Evolutionary conservation across 139 green algal species (phyloP).

Genomic region (Spirogloea muscicola): DNA sequence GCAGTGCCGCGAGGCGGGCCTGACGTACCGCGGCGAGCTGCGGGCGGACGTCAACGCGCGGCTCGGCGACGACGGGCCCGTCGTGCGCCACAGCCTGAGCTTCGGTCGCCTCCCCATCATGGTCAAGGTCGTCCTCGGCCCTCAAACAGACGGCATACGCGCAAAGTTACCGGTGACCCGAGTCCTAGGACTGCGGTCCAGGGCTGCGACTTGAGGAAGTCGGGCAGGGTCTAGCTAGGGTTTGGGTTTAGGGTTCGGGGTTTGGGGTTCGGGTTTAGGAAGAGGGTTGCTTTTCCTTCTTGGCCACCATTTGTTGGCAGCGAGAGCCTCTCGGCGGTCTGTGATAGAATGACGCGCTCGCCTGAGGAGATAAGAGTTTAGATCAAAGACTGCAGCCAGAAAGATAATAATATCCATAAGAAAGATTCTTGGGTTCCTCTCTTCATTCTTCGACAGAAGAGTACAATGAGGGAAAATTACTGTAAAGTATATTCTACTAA

Average conservation of each 20-base stretch:
- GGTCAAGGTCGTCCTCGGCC: conserved; percentile 18
- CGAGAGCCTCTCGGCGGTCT: neutral
- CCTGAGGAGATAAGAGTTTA: too few relatives aligned
- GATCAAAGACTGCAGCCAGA: too few relatives aligned
- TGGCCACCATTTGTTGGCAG: neutral
- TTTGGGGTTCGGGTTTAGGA: too few relatives aligned
- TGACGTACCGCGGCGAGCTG: conserved; percentile 73
- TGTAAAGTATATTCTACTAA: too few relatives aligned
- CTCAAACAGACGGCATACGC: too few relatives aligned
- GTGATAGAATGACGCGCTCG: too few relatives aligned
- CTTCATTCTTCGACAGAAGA: too few relatives aligned
- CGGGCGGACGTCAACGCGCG: conserved; percentile 55
- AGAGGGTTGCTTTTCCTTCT: neutral
- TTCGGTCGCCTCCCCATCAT: conserved; percentile 26
- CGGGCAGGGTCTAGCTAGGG: too few relatives aligned
- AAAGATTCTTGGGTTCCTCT: too few relatives aligned
- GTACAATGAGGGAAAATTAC: neutral
- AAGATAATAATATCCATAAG: too few relatives aligned
- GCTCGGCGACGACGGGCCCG: neutral
- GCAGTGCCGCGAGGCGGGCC: conserved; percentile 57
- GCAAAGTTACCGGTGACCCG: too few relatives aligned
- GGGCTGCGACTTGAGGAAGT: neutral
- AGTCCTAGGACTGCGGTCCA: too few relatives aligned
- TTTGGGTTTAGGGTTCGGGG: neutral
- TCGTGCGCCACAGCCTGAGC: neutral